These are phyloP conservation scores for Xylariomycetidae sp. DNA, from an alignment of 2,329 filamentous ascomycete genomes.

Conservation along the genomic window DNA sequence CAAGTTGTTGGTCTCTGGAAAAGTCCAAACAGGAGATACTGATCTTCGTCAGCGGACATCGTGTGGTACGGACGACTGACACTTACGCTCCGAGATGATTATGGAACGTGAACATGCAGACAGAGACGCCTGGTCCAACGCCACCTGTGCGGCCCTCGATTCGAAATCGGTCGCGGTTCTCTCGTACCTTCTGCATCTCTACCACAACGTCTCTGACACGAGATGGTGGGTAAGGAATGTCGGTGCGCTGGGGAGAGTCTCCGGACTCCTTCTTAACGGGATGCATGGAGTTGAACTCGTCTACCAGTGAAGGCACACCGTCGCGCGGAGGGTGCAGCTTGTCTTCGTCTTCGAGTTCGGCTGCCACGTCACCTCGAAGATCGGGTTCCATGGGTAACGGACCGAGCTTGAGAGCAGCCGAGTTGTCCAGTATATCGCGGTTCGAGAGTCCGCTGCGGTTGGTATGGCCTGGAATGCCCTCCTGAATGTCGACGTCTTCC, in stretches of 20 bases:
- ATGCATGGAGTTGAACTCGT: conserved; percentile 75
- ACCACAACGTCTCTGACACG: conserved; percentile 85
- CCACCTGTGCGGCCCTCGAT: conserved; percentile 82
- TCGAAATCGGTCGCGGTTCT: conserved; percentile 85
- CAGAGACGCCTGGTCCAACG: conserved; percentile 74
- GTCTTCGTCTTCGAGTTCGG: conserved; percentile 82
- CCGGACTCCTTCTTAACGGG: conserved; percentile 86
- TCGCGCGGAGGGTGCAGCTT: conserved; percentile 63
- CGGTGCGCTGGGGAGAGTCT: conserved; percentile 71
- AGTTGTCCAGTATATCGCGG: conserved; percentile 52
- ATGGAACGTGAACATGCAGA: conserved; percentile 98
- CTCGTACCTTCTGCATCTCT: conserved; percentile 89
- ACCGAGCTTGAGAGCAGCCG: conserved; percentile 64
- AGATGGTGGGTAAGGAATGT: conserved; percentile 82
- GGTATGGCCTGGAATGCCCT: conserved; percentile 53
- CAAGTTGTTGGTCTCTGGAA: conserved; percentile 80
- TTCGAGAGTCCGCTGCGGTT: conserved; percentile 56
- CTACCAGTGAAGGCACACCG: conserved; percentile 68
- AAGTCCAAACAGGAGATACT: conserved; percentile 94
- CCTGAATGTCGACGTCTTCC: conserved; percentile 56
- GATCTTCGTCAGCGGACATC: conserved; percentile 4
- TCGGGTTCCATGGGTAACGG: conserved; percentile 78
- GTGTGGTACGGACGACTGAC: background rate
- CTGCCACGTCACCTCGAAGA: conserved; percentile 76
- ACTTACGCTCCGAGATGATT: conserved; percentile 85